phyloP scores from a whole-genome alignment of 352 stramenopile species.

The Phytophthora vignae region DNA sequence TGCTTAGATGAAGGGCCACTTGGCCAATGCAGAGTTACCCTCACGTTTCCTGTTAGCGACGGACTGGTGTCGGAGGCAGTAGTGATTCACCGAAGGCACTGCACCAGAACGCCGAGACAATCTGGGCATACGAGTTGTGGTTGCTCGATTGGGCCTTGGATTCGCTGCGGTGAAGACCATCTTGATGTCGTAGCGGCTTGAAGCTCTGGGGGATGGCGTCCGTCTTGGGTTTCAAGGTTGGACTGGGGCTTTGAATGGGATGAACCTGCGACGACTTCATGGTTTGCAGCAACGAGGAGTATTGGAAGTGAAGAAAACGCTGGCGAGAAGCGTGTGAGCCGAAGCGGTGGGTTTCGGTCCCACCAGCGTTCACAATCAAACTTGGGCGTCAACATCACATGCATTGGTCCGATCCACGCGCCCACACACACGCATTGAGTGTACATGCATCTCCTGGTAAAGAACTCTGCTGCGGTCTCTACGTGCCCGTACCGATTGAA shows the following conservation, averaged over 20 bases:
- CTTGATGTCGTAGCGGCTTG: neutral
- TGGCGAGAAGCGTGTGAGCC: neutral
- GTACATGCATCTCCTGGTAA: neutral
- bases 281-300: neutral
- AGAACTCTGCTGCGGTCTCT: no score
- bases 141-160: neutral
- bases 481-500: no score
- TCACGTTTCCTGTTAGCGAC: neutral
- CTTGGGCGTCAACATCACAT: neutral
- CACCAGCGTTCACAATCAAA: neutral
- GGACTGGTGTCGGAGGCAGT: neutral
- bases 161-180: neutral
- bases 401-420: constrained; percentile 5
- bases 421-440: neutral
- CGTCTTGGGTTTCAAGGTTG: neutral
- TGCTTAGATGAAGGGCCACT: neutral
- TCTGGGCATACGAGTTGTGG: neutral
- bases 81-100: neutral
- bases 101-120: constrained; percentile 15
- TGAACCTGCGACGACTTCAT: neutral
- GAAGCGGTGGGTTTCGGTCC: neutral
- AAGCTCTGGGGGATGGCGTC: neutral
- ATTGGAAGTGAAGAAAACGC: neutral
- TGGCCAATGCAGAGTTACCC: neutral
- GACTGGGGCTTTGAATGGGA: neutral